phyloP scores from a whole-genome alignment of 2,329 filamentous ascomycete genomes.

The Amylocarpus encephaloides region DNA sequence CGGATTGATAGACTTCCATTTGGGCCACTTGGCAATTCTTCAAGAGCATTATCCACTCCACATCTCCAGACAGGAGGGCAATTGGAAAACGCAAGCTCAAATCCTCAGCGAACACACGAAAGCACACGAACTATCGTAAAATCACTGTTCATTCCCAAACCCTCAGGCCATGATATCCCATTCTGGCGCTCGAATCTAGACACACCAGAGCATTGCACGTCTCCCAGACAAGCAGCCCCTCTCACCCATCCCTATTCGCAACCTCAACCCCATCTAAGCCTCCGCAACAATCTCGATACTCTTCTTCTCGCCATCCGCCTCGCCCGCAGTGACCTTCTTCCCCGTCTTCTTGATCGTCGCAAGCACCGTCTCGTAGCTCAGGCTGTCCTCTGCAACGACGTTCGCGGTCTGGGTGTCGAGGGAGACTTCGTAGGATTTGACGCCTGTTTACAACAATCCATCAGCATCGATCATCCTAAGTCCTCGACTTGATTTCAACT shows the following conservation, averaged over 20 bases:
- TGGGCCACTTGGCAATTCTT: too few species aligned
- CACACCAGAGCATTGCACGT: not conserved
- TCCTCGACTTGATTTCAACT: too few species aligned
- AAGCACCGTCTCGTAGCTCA: conserved; percentile 74
- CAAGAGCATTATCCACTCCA: too few species aligned
- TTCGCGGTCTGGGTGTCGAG: conserved; percentile 81
- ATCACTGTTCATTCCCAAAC: too few species aligned
- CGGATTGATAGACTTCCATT: too few species aligned
- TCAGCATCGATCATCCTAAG: too few species aligned
- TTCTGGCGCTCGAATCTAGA: not conserved
- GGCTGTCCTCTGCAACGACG: conserved; percentile 61
- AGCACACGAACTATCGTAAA: too few species aligned
- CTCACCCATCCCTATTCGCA: not conserved
- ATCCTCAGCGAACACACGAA: too few species aligned
- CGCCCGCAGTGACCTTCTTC: conserved; percentile 77
- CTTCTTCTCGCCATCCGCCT: conserved; percentile 55
- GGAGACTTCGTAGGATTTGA: conserved; percentile 80
- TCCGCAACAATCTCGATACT: conserved; percentile 4
- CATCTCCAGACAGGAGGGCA: too few species aligned
- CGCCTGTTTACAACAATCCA: conserved; percentile 46
- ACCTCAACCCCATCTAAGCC: not conserved
- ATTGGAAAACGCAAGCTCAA: too few species aligned
- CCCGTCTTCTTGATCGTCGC: conserved; percentile 90
- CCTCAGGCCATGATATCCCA: not conserved
- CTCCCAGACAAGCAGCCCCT: not conserved